A percentile compares a stretch with the other conserved stretches of the same genome.
These are phyloP conservation scores for Thozetella sp. DNA, from an alignment of 495 filamentous ascomycete genomes.

Conservation along the genomic window DNA sequence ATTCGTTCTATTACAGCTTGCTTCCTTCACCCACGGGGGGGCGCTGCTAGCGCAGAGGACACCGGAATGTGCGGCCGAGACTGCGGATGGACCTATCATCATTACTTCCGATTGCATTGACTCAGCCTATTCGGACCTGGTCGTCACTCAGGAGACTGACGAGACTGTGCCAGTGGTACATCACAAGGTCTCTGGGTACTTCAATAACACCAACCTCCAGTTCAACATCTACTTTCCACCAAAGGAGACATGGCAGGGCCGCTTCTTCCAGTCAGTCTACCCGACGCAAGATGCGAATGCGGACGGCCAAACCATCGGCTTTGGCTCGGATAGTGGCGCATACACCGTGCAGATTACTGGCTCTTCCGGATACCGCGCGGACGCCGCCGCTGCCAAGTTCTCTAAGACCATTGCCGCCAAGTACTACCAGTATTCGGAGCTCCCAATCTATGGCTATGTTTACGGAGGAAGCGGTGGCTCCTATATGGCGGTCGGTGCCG, in stretches of 20 bases:
- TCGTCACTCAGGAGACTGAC: neutral
- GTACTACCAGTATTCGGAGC: neutral
- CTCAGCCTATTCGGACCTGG: too few relatives aligned
- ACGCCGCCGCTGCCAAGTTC: neutral
- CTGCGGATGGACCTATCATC: too few relatives aligned
- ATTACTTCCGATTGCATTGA: too few relatives aligned
- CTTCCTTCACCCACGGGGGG: too few relatives aligned
- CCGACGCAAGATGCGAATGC: neutral
- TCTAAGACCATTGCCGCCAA: neutral
- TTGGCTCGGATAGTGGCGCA: neutral
- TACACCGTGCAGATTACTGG: neutral
- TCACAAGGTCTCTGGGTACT: neutral
- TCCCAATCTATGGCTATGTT: neutral
- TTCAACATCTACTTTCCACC: neutral
- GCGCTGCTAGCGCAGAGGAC: too few relatives aligned
- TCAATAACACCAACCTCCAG: neutral
- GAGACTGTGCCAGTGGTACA: neutral
- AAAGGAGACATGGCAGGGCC: neutral
- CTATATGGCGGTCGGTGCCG: neutral
- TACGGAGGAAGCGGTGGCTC: neutral
- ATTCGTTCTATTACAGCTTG: too few relatives aligned
- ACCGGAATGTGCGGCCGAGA: too few relatives aligned
- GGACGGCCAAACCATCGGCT: neutral
- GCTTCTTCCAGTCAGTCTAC: neutral
- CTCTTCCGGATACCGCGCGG: neutral